Evolutionary conservation across 73 alveolate species (phyloP).

Genomic region (Symbiodinium natans): DNA sequence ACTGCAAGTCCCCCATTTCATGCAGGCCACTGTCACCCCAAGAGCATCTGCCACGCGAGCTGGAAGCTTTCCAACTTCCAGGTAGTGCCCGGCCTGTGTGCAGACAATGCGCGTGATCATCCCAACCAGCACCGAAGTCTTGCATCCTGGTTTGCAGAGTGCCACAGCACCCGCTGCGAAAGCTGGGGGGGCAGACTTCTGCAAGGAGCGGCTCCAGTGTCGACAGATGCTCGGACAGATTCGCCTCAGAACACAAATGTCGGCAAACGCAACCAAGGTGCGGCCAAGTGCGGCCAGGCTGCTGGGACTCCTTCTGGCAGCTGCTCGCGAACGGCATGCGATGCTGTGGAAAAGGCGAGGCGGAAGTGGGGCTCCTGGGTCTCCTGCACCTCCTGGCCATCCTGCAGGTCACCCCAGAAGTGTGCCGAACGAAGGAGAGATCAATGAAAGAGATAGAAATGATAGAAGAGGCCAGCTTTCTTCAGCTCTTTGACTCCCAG

Average conservation of each 20-base stretch:
- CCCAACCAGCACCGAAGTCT: too few relatives aligned
- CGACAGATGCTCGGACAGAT: conserved; percentile 2
- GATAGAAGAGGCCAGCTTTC: too few relatives aligned
- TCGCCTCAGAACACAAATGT: too few relatives aligned
- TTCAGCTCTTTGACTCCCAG: too few relatives aligned
- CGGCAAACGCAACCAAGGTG: neutral
- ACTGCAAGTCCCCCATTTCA: neutral
- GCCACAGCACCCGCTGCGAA: neutral
- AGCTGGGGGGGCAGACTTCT: neutral
- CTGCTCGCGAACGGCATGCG: conserved; percentile 45
- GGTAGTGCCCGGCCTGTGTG: conserved; percentile 57
- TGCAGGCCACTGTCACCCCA: conserved; percentile 32
- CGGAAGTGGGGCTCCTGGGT: neutral
- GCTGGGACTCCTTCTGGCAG: conserved; percentile 75
- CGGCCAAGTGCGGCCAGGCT: neutral
- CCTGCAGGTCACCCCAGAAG: too few relatives aligned
- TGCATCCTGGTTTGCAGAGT: too few relatives aligned
- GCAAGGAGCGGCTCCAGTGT: conserved; percentile 38
- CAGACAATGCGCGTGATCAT: too few relatives aligned
- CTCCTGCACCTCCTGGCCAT: too few relatives aligned
- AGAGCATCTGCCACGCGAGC: conserved; percentile 62
- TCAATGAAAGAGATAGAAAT: too few relatives aligned
- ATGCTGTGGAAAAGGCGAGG: neutral
- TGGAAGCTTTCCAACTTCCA: conserved; percentile 74
- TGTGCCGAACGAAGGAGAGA: too few relatives aligned